Evolutionary conservation across 2,329 filamentous ascomycete species (phyloP).

Genomic region (Venturia pyrina): DNA sequence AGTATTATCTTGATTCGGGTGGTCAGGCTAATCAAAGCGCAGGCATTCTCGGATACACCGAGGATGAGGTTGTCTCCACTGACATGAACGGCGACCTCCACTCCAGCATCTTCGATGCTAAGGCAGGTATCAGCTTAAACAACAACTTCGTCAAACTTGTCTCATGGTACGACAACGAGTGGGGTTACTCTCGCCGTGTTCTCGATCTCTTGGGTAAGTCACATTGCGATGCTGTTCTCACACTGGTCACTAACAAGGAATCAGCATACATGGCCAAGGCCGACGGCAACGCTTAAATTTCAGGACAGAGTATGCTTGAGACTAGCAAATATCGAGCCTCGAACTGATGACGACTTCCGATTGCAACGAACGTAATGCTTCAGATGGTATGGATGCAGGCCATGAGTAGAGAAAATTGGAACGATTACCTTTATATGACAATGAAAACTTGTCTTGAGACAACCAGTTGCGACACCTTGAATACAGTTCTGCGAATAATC

Average conservation of each 20-base stretch:
- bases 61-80: constrained; percentile 91
- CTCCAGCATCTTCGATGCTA: constrained; percentile 98
- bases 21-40: constrained; percentile 15
- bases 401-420: not conserved
- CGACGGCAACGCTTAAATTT: constrained; percentile 31
- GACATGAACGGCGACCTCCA: constrained; percentile 86
- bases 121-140: constrained; percentile 98
- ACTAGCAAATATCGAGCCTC: not conserved
- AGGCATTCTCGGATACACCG: constrained; percentile 89
- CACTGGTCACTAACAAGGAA: not conserved
- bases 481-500: no score
- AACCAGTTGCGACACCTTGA: not conserved
- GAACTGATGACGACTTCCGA: not conserved
- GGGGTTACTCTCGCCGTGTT: constrained; percentile 89
- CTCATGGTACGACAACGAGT: constrained; percentile 99
- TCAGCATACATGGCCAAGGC: constrained; percentile 33
- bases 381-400: not conserved
- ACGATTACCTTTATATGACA: not conserved
- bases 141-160: constrained; percentile 98
- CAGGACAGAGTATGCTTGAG: not conserved
- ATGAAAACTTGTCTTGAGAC: not conserved
- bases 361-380: not conserved
- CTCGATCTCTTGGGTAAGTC: constrained; percentile 35
- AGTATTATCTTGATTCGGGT: not conserved
- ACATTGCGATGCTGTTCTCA: not conserved